Evolutionary conservation across 176 grass and related monocot species (phyloP), one percentile per base, ranked within the genome.

Genomic region (Zizania latifolia): DNA sequence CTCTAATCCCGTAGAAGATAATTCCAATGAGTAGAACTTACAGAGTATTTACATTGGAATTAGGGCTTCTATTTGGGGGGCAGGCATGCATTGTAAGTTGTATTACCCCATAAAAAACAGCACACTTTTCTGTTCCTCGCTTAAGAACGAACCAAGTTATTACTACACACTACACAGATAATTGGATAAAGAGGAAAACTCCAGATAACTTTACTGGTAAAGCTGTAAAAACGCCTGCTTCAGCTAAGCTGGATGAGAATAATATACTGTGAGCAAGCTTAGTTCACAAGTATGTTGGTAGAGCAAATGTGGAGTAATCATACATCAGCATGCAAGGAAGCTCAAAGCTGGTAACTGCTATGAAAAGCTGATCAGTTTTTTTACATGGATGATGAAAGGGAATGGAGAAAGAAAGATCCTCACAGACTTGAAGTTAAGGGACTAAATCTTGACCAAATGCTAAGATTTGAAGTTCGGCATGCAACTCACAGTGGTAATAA

Each of bases 1-100:
- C 75, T 88, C 86, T 83, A 88, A 88, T 88, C 86, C 86, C 86
- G 62, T 48, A 59, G 86, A 83, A 68, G 81, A 88, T 84, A 83
- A 79, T 78, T 87, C 79, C 85, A 82, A 72, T 82, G 79, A 82
- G 79, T 88, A 59, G 75, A 83, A 74, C 75, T 83, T 69, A n/a
- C 86, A 83, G 75, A 83, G 81, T 70, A 88, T 80, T 88, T 88
- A 75, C 86, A 84, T 84, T 4, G 86, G 86, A 88, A 88, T 34
- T 88, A 75, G 86, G 81, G 80, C 75, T 88, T 84, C 80, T 19
- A 80, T 79, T 84, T 79, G 75, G 75, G 80, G 32, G 68, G 71
- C 75, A 75, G 62, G n/a, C 60, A 55, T 45, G 68, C 68, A 82
- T 59, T 78, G 85, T 78, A 78, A 78, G 39, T 74, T 87, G 60